Evolutionary conservation across 1,284 basidiomycete genomes (phyloP), one percentile per base, ranked within the genome.

Genomic region (Heterobasidion irregulare): DNA sequence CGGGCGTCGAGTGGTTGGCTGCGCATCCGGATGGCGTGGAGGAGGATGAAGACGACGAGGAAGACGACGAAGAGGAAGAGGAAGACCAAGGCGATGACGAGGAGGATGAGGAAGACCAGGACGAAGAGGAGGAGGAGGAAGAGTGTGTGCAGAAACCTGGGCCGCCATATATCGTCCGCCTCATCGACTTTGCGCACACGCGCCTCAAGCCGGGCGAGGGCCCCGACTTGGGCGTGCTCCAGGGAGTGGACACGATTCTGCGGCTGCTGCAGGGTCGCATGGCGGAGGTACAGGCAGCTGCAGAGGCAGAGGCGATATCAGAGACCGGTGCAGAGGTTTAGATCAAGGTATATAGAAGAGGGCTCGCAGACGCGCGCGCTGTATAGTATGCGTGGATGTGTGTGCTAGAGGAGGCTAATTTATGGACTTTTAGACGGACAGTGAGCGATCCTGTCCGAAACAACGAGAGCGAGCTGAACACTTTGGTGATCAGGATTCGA

Each of bases 151-250:
- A 68, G 53, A 66, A 67, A 41, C 64, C 66, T 2, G 75, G 78
- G 7, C 77, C 80, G 13, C 79, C 88, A 8, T 85, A 80, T 60
- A 72, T 76, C 8, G 76, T 96, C 56, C 86, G 86, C 57, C 71
- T 97, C 59, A 98, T 98, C 58, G 95, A 98, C 73, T 98, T 98
- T 69, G 95, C 93, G 3, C 96, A 98, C 69, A 89, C 93, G 4
- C 75, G 78, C 38, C 62, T 89, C 8, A 77, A 72, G 2, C 78
- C 83, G 0, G 92, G 89, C 0, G 67, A 84, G 63, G 95, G 94
- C 1, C 82, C 85, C 0, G 95, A 98, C 68, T 67, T 79, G 50
- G 88, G 92, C 0, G 83, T 94, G 6, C 66, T 95, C 57, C 69
- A 75, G 16, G 94, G 93, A 0, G 55, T 96, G 54, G 73, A 80